Conservation (phyloP, 2,329 filamentous ascomycete species). For the Microsporum audouinii region DNA sequence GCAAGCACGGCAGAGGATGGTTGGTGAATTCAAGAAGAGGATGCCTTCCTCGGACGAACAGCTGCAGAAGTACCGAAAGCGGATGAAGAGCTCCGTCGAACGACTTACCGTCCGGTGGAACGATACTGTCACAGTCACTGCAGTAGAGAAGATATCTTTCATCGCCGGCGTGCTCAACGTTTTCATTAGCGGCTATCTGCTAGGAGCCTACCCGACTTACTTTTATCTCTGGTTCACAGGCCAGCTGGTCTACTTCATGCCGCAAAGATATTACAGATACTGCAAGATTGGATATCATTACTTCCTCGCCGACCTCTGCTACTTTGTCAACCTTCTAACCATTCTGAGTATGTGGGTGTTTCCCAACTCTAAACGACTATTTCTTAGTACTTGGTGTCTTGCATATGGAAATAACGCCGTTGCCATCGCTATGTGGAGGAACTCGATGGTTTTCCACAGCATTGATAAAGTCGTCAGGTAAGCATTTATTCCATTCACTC, state of each 20-base stretch:
- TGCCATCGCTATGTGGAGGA: slow-evolving; percentile 98
- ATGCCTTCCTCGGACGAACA: slow-evolving; percentile 84
- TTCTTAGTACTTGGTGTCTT: slow-evolving; percentile 84
- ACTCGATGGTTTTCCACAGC: slow-evolving; percentile 95
- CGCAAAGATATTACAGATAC: slow-evolving; percentile 84
- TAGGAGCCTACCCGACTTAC: slow-evolving; percentile 71
- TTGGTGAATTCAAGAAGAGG: slow-evolving; percentile 82
- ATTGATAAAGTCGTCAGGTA: slow-evolving; percentile 91
- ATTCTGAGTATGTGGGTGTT: slow-evolving; percentile 82
- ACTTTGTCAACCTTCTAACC: slow-evolving; percentile 87
- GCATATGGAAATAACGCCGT: slow-evolving; percentile 95
- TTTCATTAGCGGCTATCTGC: slow-evolving; percentile 87
- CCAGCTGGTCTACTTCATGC: slow-evolving; percentile 92
- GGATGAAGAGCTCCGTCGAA: slow-evolving; percentile 82
- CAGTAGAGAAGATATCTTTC: slow-evolving; percentile 89
- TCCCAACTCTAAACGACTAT: slow-evolving; percentile 76
- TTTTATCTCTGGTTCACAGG: slow-evolving; percentile 89
- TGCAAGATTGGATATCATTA: slow-evolving; percentile 89
- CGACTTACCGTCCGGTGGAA: slow-evolving; percentile 77
- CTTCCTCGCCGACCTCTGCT: slow-evolving; percentile 93
- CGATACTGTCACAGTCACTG: slow-evolving; percentile 74
- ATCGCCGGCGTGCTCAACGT: slow-evolving; percentile 95
- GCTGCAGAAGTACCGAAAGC: slow-evolving; percentile 76
- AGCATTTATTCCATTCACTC: slow-evolving; percentile 25
- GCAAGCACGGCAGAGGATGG: slow-evolving; percentile 74